A percentile compares a stretch with the other conserved stretches of the same genome.
These are phyloP conservation scores for Syncephalastrum racemosum DNA, from an alignment of 371 early-diverging fungal species.

Conservation along the genomic window DNA sequence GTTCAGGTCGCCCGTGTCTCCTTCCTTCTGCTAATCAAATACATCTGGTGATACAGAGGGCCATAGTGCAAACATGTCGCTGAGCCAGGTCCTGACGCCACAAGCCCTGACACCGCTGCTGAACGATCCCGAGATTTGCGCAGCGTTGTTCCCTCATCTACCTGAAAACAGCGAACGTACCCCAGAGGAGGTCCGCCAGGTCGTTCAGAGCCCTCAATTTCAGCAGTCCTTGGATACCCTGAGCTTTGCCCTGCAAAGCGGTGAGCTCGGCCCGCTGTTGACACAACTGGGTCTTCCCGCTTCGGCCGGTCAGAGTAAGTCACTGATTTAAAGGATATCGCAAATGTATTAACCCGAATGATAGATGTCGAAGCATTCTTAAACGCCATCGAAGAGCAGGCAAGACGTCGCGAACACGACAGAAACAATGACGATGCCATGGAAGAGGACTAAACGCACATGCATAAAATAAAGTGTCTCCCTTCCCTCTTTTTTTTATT, in stretches of 20 bases:
- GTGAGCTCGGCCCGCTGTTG: constrained; percentile 65
- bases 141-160: constrained; percentile 64
- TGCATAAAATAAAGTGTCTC: constrained; percentile 1
- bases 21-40: not conserved
- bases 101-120: constrained; percentile 57
- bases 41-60: not conserved
- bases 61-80: constrained; percentile 13
- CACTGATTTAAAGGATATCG: not conserved
- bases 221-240: constrained; percentile 66
- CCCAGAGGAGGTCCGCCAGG: constrained; percentile 55
- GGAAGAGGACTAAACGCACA: constrained; percentile 30
- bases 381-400: constrained; percentile 62
- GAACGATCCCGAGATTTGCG: constrained; percentile 53
- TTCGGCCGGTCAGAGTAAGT: no score
- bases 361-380: constrained; percentile 71
- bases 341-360: not conserved
- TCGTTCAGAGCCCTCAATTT: constrained; percentile 70
- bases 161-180: constrained; percentile 53
- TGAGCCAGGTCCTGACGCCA: constrained; percentile 52
- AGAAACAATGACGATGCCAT: constrained; percentile 30
- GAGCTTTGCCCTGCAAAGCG: constrained; percentile 66
- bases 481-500: not conserved
- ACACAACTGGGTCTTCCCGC: constrained; percentile 64
- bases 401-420: constrained; percentile 34
- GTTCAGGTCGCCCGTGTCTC: not conserved